Evolutionary conservation across 169 alveolate genomes (phyloP), one percentile per base, ranked within the genome.

Genomic region (Babesia bigemina): DNA sequence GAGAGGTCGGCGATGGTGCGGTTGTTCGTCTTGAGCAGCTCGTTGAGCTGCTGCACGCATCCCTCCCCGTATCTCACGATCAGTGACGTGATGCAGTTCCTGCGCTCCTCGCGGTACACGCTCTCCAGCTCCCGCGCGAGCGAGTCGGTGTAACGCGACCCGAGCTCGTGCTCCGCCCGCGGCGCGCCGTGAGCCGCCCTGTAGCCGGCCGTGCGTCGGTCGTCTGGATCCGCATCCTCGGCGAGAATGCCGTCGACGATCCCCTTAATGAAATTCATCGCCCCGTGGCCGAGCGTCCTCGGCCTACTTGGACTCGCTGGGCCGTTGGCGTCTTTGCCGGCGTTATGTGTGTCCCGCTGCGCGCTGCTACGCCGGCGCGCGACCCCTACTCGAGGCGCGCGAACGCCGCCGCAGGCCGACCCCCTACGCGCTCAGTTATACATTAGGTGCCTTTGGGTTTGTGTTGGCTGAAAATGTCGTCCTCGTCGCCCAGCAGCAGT

Each of bases 191-290:
- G 9, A 28, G 17, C 22, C 21, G 57, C 19, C 24, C 62, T 36
- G 52, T 67, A 55, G 58, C 19, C 13, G 39, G 19, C 63, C 14
- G 24, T 12, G 13, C 22, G 65, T 9, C 19, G 52, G 33, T 11
- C 44, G n/a, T 44, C 76, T n/a, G 16, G 39, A 7, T 73, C 84
- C 6, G 26, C 59, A 53, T 74, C 90, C n/a, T 74, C 84, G n/a
- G 90, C 79, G 49, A 83, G 66, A 4, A 83, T 83, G 36, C 85
- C 90, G 55, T 83, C 90, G 26, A 83, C 90, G 56, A 83, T 26
- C 26, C 86, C 90, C 86, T 83, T 83, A 7, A 83, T 53, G 63
- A 83, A 83, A 48, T 83, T 62, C 90, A 83, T 81, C 60, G 26
- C 33, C n/a, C 22, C 39, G 39, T 33, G 39, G 39, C 39, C 39